Evolutionary conservation across 805 yeast genomes (phyloP), one percentile per base, ranked within the genome.

Genomic region (Ogataea glucozyma): DNA sequence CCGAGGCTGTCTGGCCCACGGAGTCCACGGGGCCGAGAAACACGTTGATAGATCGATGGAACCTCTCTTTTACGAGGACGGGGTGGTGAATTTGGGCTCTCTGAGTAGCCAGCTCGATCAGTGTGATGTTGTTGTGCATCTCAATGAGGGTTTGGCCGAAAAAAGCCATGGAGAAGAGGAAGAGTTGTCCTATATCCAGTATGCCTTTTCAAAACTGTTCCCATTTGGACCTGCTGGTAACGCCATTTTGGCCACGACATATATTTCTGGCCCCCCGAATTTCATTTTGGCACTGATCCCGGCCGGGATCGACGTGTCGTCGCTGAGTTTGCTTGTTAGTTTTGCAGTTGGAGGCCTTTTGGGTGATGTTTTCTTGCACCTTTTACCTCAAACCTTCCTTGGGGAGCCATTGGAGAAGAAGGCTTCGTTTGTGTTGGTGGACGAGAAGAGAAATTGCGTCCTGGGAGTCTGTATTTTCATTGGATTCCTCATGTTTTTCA

Each of bases 261-360:
- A 79, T 53, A 78, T 84, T 32, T 79, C 85, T 8, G 78, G 85
- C 0, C 78, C 84, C 6, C 88, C 90, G 26, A 79, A 76, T 51
- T 53, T 81, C 29, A 60, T 81, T 13, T 62, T 83, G 17, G 75
- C 76, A 0, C 58, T 76, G 50, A 72, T 81, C 24, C 88, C 88
- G 5, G 72, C 81, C 0, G 61, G 71, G 21, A 78, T 81, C 35
- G 65, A 73, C 36, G 78, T 81, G 0, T 61, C 75, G 2, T 64
- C 71, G 23, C 63, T 83, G 26, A 68, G 79, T 8, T 57, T 76
- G 19, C 61, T 85, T 42, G 86, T 84, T 1, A 70, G 87, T 33
- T 84, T 85, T 65, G 90, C 91, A 11, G 74, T 81, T 36, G 93
- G 93, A 33, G 86, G 90, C 1, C 65, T 85, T 27, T 63, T 85